Conservation (phyloP, 768 basidiomycete species). For the Sporobolomyces phaffii region DNA sequence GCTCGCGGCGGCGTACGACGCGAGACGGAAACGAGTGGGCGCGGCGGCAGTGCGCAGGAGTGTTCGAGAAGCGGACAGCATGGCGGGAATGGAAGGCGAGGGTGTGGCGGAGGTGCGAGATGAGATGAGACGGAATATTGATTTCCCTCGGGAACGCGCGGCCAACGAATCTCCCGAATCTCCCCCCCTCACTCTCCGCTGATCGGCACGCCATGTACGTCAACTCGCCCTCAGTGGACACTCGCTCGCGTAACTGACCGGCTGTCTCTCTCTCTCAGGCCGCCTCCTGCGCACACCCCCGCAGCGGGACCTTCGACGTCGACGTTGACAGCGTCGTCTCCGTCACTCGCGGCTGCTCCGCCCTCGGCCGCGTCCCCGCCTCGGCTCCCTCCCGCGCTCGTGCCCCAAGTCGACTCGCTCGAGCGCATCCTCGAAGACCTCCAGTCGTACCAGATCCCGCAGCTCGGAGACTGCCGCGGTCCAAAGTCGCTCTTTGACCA, state of each 20-base stretch:
- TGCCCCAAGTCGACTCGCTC: constrained; percentile 41
- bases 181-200: no score
- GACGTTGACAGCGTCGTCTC: not conserved
- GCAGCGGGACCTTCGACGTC: constrained; percentile 4
- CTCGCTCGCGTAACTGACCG: no score
- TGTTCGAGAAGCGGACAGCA: not conserved
- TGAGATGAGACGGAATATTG: no score
- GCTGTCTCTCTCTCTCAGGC: constrained; percentile 11
- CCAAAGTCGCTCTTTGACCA: constrained; percentile 67
- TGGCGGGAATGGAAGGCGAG: no score
- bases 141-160: no score
- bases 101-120: no score
- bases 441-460: constrained; percentile 65
- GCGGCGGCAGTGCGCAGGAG: constrained; percentile 1
- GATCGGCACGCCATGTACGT: no score
- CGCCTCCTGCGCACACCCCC: constrained; percentile 31
- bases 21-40: not conserved
- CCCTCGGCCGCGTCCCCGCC: not conserved
- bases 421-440: constrained; percentile 62
- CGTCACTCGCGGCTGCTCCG: not conserved
- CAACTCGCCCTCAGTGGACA: no score
- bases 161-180: no score
- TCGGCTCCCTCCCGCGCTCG: constrained; percentile 10
- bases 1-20: not conserved
- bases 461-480: constrained; percentile 62